phyloP scores from a whole-genome alignment of 176 grass and related monocot genomes.

The Otatea glauca region DNA sequence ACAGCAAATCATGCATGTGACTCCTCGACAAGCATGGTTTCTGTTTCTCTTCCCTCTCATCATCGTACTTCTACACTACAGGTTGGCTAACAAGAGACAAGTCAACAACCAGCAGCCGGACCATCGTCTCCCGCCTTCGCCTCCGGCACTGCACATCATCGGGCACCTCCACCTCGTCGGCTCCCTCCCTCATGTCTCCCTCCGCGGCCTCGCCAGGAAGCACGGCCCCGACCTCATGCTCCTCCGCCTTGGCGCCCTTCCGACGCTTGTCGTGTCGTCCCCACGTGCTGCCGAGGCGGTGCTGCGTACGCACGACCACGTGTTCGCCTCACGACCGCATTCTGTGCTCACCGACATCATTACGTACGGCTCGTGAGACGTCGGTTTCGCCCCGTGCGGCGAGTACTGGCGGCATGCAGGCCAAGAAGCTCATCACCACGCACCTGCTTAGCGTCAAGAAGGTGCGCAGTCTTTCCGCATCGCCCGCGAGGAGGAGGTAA shows the following conservation, averaged over 20 bases:
- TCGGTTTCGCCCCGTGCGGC: too few species aligned
- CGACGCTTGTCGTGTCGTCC: slow-evolving; percentile 41
- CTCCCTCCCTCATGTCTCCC: slow-evolving; percentile 44
- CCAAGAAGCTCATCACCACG: too few species aligned
- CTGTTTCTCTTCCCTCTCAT: not conserved
- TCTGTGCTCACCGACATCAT: too few species aligned
- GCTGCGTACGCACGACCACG: slow-evolving; percentile 56
- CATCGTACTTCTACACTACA: not conserved
- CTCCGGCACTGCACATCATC: slow-evolving; percentile 42
- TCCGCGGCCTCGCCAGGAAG: slow-evolving; percentile 27
- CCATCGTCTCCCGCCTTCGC: slow-evolving; percentile 32
- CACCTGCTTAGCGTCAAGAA: too few species aligned
- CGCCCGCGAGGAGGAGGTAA: too few species aligned
- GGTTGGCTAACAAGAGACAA: not conserved
- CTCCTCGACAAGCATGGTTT: not conserved
- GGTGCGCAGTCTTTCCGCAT: too few species aligned
- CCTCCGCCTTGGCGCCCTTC: slow-evolving; percentile 56
- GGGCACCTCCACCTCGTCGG: slow-evolving; percentile 56
- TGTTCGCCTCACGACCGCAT: slow-evolving; percentile 29
- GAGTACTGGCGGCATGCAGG: too few species aligned
- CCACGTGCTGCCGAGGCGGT: slow-evolving; percentile 49
- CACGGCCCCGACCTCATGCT: slow-evolving; percentile 45
- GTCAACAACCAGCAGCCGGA: not conserved
- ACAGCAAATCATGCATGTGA: not conserved
- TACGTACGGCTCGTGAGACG: too few species aligned